Evolutionary conservation across 495 filamentous ascomycete genomes (phyloP).

Genomic region (Lepraria neglecta): DNA sequence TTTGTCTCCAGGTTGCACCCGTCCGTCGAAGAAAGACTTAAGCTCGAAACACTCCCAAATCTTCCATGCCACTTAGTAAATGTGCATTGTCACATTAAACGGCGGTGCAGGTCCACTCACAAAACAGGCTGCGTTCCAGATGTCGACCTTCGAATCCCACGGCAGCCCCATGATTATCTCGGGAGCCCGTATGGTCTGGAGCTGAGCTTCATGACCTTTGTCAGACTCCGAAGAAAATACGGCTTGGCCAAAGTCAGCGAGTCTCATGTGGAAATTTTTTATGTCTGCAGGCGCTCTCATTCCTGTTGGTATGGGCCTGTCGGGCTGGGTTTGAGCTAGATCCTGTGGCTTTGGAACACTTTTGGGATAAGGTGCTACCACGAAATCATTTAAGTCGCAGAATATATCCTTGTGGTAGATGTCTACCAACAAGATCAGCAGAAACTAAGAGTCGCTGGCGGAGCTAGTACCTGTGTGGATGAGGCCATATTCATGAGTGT

Average conservation of each 20-base stretch:
- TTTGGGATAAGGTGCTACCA: neutral
- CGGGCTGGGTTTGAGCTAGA: neutral
- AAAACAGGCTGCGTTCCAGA: neutral
- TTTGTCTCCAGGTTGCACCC: neutral
- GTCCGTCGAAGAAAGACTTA: neutral
- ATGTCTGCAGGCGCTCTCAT: neutral
- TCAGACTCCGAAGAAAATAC: neutral
- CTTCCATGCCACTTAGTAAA: neutral
- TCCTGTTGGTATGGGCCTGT: neutral
- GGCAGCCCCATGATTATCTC: neutral
- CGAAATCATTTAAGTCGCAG: neutral
- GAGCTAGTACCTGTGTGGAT: neutral
- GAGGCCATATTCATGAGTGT: neutral
- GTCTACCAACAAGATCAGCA: neutral
- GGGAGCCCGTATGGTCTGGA: neutral
- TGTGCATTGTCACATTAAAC: too few relatives aligned
- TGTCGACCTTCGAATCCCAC: neutral
- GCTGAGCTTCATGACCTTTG: neutral
- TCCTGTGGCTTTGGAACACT: neutral
- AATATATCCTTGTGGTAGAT: neutral
- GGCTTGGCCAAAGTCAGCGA: neutral
- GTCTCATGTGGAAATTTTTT: neutral
- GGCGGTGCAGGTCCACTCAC: neutral
- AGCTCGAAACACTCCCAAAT: neutral
- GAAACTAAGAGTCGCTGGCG: neutral